A percentile compares a stretch with the other conserved stretches of the same genome.
Evolutionary conservation across 2,329 filamentous ascomycete genomes (phyloP).

Genomic region (Albifimbria verrucaria): DNA sequence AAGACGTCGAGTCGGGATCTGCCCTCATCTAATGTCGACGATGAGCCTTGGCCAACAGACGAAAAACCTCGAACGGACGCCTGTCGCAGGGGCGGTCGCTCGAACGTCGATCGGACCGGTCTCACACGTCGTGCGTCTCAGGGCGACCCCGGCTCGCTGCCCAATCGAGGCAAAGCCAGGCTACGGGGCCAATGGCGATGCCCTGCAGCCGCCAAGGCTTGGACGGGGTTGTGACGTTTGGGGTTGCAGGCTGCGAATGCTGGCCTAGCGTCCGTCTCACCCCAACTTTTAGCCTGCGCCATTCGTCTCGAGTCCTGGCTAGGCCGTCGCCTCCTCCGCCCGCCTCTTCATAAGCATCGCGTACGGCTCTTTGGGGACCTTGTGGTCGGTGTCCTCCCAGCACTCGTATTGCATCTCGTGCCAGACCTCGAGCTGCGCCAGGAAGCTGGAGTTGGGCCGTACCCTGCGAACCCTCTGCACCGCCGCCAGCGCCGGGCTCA

Average conservation of each 20-base stretch:
- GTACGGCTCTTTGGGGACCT: slow-evolving; percentile 22
- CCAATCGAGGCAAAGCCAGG: not conserved
- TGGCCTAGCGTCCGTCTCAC: too few relatives aligned
- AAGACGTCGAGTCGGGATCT: not conserved
- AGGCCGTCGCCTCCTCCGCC: not conserved
- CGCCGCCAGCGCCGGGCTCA: slow-evolving; percentile 13
- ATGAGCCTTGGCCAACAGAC: not conserved
- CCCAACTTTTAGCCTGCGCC: too few relatives aligned
- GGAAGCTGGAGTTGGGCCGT: slow-evolving; percentile 25
- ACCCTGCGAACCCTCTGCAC: slow-evolving; percentile 18
- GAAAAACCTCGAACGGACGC: too few relatives aligned
- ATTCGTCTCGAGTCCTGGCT: too few relatives aligned
- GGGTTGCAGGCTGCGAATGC: not conserved
- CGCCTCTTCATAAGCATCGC: slow-evolving; percentile 6
- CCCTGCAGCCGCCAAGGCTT: not conserved
- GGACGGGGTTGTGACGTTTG: not conserved
- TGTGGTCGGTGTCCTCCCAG: slow-evolving; percentile 22
- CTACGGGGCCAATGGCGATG: not conserved
- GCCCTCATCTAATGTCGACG: not conserved
- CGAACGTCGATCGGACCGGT: not conserved
- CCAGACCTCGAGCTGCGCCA: slow-evolving; percentile 29
- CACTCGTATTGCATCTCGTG: slow-evolving; percentile 22
- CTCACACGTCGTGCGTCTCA: not conserved
- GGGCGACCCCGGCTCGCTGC: not conserved
- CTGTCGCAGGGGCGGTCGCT: not conserved